A percentile compares a stretch with the other conserved stretches of the same genome.
Conservation (phyloP, 352 stramenopile genomes). For the Pseudoperonospora humuli region DNA sequence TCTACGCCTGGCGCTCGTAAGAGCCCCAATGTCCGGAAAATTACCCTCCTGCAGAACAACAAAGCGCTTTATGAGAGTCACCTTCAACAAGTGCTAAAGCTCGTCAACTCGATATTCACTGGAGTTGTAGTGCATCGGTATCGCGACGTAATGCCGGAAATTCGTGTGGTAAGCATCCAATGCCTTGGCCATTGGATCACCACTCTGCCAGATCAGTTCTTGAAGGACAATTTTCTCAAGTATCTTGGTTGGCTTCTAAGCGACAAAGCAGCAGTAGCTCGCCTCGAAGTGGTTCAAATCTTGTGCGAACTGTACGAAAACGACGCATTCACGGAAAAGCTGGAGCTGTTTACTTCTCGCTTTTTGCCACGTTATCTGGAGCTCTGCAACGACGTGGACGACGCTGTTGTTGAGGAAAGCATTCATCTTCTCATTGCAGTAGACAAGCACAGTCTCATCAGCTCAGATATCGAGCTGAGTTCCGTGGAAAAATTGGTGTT, state of each 20-base stretch:
- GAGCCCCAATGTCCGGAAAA: conserved; percentile 36
- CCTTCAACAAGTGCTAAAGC: conserved; percentile 42
- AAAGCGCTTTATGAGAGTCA: conserved; percentile 61
- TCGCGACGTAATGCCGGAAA: conserved; percentile 90
- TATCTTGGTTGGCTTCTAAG: conserved; percentile 94
- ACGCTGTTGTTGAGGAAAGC: conserved; percentile 55
- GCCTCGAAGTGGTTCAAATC: conserved; percentile 73
- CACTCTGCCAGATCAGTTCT: conserved; percentile 83
- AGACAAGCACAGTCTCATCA: conserved; percentile 78
- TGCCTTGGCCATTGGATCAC: conserved; percentile 81
- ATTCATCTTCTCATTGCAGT: conserved; percentile 74
- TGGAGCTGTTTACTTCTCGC: conserved; percentile 73
- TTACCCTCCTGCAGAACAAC: conserved; percentile 50
- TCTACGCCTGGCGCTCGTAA: conserved; percentile 24
- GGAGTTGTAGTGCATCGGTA: conserved; percentile 77
- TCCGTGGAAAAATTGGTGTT: conserved; percentile 80
- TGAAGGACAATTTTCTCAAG: conserved; percentile 93
- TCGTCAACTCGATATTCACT: conserved; percentile 66
- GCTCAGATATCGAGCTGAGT: conserved; percentile 63
- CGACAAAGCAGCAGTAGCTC: conserved; percentile 84
- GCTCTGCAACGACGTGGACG: conserved; percentile 74
- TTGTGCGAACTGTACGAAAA: conserved; percentile 81
- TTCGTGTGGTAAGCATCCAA: conserved; percentile 78
- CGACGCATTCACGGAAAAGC: conserved; percentile 46
- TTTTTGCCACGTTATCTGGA: conserved; percentile 76